Conservation (phyloP, 2,329 filamentous ascomycete genomes). For the Calonectria hongkongensis region DNA sequence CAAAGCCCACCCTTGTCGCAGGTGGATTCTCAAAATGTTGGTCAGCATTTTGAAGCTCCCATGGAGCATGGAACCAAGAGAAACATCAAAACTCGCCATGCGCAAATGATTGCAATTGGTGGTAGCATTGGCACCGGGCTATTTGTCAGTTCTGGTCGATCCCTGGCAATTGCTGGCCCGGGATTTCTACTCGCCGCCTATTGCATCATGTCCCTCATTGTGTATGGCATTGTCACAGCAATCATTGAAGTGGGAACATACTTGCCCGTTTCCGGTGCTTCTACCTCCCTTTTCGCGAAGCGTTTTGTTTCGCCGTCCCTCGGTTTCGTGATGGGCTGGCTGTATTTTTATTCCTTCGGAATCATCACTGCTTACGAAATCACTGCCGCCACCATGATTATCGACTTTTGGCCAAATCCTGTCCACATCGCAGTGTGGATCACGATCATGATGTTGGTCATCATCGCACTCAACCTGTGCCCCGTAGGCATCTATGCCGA, state of each 20-base stretch:
- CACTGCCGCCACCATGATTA: slow-evolving; percentile 1
- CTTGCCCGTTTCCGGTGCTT: slow-evolving; percentile 1
- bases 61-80: neutral
- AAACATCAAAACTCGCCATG: slow-evolving; percentile 27
- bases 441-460: slow-evolving; percentile 10
- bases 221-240: slow-evolving; percentile 3
- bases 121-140: neutral
- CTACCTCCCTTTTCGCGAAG: neutral
- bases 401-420: slow-evolving; percentile 20
- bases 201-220: slow-evolving; percentile 4
- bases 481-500: slow-evolving; percentile 15
- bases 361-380: slow-evolving; percentile 26
- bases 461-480: neutral
- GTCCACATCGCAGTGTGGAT: slow-evolving; percentile 9
- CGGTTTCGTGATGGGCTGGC: slow-evolving; percentile 15
- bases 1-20: neutral
- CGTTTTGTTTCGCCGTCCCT: slow-evolving; percentile 18
- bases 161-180: slow-evolving; percentile 6
- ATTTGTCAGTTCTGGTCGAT: slow-evolving; percentile 3
- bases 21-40: neutral
- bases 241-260: slow-evolving; percentile 2
- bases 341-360: slow-evolving; percentile 28
- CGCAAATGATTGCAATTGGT: slow-evolving; percentile 22
- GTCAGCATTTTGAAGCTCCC: neutral
- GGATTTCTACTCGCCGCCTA: neutral